Evolutionary conservation across 1,139 yeast species (phyloP), one percentile per base, ranked within the genome.

Genomic region (Taiozyma sp.): DNA sequence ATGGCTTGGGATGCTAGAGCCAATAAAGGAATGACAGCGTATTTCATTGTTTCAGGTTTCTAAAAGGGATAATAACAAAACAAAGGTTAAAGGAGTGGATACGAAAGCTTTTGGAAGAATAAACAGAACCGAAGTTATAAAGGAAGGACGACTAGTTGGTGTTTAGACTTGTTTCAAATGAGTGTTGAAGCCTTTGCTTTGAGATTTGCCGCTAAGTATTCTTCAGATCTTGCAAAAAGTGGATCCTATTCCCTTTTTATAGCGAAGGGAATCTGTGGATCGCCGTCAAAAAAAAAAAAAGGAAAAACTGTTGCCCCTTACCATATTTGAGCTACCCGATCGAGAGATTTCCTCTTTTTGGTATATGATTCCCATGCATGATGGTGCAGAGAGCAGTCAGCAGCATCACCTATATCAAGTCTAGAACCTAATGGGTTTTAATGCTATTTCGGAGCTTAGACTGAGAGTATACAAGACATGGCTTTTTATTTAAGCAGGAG

Each of bases 1-100:
- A 68, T 48, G 42, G 72, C 70, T 26, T 59, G 48, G 44, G 70
- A 62, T 49, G 74, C 67, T 42, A 69, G 58, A 47, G 76, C 66
- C 58, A 62, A 54, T 47, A 59, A 50, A 43, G 62, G 53, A 49
- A 59, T 53, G 48, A 55, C 39, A 42, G 64, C 54, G 55, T 56
- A 61, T 48, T 58, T 60, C 65, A 62, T 62, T 9, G 34, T 43
- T 14, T 4, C 9, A 32, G 6, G 35, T 3, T 32, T 14, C 13
- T 30, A 30, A 13, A 13, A 22, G 16, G 35, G 16, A 32, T 14
- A n/a, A 32, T 32, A 32, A 32, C 35, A 32, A 32, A 32, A 32
- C 32, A 19, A 34, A 29, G 19, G 41, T 32, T 22, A 30, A 37
- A 19, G 9, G 28, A 22, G 10, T 16, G 37, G 30, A 26, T 22